Evolutionary conservation across 305 asterid genomes (phyloP).

Genomic region (Solanum hybrid): DNA sequence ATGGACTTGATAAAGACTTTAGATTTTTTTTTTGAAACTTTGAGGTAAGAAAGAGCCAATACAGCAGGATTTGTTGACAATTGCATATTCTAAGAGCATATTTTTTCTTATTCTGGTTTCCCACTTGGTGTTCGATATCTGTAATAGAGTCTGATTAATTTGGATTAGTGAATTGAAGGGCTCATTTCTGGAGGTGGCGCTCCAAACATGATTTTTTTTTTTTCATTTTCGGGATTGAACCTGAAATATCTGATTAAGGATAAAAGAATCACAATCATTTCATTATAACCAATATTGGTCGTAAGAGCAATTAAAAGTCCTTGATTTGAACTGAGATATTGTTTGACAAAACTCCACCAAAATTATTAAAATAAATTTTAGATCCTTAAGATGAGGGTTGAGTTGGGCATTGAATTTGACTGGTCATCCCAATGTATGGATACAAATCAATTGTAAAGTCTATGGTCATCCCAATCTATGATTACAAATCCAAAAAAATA

Average conservation of each 20-base stretch:
- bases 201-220: neutral
- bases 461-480: neutral
- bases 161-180: neutral
- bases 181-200: rapidly evolving
- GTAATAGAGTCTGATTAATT: neutral
- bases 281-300: neutral
- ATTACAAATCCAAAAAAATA: neutral
- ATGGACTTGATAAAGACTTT: neutral
- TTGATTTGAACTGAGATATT: neutral
- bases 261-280: rapidly evolving
- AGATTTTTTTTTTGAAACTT: neutral
- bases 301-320: neutral
- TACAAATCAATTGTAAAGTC: neutral
- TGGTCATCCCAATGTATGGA: neutral
- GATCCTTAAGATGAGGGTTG: neutral
- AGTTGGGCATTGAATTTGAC: neutral
- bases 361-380: neutral
- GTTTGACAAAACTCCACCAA: neutral
- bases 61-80: neutral
- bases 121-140: neutral
- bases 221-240: rapidly evolving
- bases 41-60: neutral
- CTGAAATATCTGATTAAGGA: neutral
- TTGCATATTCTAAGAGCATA: neutral
- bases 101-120: neutral